phyloP scores from a whole-genome alignment of 2,329 filamentous ascomycete species.

The Ophiostoma fasciatum region DNA sequence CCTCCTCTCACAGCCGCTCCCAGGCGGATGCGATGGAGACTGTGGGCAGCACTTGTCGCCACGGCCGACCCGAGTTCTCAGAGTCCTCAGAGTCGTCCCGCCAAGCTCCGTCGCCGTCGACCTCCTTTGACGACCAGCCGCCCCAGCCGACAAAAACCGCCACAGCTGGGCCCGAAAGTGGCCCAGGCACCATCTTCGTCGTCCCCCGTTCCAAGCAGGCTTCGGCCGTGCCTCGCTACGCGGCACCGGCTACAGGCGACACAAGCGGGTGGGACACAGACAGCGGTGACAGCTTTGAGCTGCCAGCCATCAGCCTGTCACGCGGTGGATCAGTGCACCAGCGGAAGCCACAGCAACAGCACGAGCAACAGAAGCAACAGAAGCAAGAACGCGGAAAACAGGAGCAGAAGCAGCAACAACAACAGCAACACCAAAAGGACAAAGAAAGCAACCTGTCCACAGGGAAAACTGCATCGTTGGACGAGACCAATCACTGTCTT shows the following conservation, averaged over 20 bases:
- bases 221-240: slow-evolving; percentile 1
- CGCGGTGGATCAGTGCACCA: neutral
- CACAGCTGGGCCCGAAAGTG: neutral
- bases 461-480: neutral
- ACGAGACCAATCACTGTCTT: neutral
- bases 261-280: slow-evolving; percentile 6
- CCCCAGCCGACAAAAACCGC: neutral
- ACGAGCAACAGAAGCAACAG: neutral
- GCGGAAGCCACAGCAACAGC: slow-evolving; percentile 1
- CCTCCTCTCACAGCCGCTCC: neutral
- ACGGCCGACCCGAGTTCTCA: neutral
- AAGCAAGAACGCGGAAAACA: slow-evolving; percentile 1
- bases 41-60: too few relatives aligned
- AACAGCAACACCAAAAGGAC: neutral
- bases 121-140: neutral
- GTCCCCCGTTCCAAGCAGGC: neutral
- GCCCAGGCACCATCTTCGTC: neutral
- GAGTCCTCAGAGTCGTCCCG: neutral
- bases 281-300: slow-evolving; percentile 12
- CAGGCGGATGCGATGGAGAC: neutral
- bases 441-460: too few relatives aligned
- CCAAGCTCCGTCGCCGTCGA: neutral
- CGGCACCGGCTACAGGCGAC: neutral
- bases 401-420: neutral
- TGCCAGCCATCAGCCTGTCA: slow-evolving; percentile 8